Evolutionary conservation across 306 rosid genomes (phyloP), one percentile per base, ranked within the genome.

Genomic region (Quercus alba): DNA sequence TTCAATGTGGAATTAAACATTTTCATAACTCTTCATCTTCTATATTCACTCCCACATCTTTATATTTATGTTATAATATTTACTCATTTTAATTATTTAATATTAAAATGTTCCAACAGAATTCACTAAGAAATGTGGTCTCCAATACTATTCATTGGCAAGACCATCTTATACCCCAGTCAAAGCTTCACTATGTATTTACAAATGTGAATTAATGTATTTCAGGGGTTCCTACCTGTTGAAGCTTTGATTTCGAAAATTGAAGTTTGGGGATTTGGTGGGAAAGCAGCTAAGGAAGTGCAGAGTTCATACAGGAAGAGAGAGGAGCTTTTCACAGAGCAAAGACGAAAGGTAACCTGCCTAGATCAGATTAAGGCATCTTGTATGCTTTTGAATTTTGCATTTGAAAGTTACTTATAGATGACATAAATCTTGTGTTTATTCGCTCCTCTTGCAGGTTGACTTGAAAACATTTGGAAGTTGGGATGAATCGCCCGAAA

Each of bases 401-500:
- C 52, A 56, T 52, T 28, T 56, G 1, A 23, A 35, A 30, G 67
- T 49, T 74, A 23, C 62, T 12, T 46, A 5, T 19, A 70, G 59
- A 75, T 72, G 74, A 18, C 38, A 10, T 10, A 74, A 62, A 56
- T 63, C 23, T 21, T 68, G 28, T 55, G 13, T 57, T 59, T 5
- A 73, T 57, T 59, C 78, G 28, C 73, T 46, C 55, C 6, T 63
- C 73, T 77, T 83, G 76, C 81, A 91, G 99, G 83, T 95, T 81
- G 98, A 95, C 87, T 81, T 93, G 89, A 95, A 93, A 89, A 86
- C 93, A 75, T 95, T 95, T 86, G 57, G 90, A 1, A 93, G 62
- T 72, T 95, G 99, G 99, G 98, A 95, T 62, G 99, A 95, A 79
- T 91, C 98, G 5, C 96, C 99, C 0, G 99, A 95, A 85, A 95